Evolutionary conservation across 2,329 filamentous ascomycete species (phyloP), one percentile per base, ranked within the genome.

Genomic region (Tolypocladium tundrense): DNA sequence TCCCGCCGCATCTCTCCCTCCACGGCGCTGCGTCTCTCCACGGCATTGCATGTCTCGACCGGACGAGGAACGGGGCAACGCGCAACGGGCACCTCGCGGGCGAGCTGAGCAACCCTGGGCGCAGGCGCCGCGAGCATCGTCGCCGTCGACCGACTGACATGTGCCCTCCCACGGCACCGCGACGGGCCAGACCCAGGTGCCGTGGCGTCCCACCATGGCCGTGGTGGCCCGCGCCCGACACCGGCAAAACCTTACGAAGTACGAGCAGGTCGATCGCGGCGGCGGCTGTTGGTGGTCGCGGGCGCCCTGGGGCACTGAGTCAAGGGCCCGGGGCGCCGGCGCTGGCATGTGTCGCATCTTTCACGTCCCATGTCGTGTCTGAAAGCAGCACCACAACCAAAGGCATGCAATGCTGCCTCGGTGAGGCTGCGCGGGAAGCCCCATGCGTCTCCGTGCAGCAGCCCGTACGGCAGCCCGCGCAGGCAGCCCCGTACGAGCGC

Each of bases 361-460:
- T 31, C 27, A 31, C 27, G 27, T 31, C 27, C 27, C 27, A 31
- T 31, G 27, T 31, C 27, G 27, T 31, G 27, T 31, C 24, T 16
- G 43, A 27, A 27, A 27, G 43, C 43, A 48, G 43, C 43, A 14
- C n/a, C 24, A 5, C 21, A 27, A 45, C n/a, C 14, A 11, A 42
- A 4, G 9, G 35, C 35, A 14, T 27, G 55, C 48, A 37, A 53
- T 57, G 45, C 55, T 57, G 48, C 55, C 39, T 57, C 55, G 55
- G 55, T 53, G 55, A 57, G 55, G 48, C 48, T 42, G 55, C 55
- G 40, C 55, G 50, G 31, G 41, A 48, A 37, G 41, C 41, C 39
- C 8, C 40, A 42, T 42, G 40, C 40, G n/a, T 0, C 19, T 10
- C 37, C 31, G 31, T 33, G 31, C 31, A 33, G 31, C 31, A 33